phyloP scores from a whole-genome alignment of 192 early-diverging fungal species.

The Pilobolus umbonatus region DNA sequence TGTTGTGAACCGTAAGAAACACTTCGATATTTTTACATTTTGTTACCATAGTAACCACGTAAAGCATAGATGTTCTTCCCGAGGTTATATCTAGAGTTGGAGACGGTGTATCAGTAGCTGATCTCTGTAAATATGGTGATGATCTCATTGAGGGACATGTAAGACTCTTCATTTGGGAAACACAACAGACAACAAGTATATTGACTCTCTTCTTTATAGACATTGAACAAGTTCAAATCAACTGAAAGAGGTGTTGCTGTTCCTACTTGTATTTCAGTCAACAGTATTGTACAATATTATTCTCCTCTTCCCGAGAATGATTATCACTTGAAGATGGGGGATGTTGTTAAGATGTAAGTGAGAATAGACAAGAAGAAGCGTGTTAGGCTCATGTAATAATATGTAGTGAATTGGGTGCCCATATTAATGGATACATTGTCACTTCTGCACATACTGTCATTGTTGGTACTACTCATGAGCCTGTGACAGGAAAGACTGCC shows the following conservation, averaged over 20 bases:
- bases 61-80: slow-evolving; percentile 47
- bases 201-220: slow-evolving; percentile 30
- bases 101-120: slow-evolving; percentile 56
- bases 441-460: slow-evolving; percentile 80
- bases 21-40: background rate
- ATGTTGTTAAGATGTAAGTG: slow-evolving; percentile 84
- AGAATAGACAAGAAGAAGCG: no score
- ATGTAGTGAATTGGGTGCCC: slow-evolving; percentile 75
- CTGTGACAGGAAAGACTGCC: slow-evolving; percentile 44
- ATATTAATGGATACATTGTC: slow-evolving; percentile 89
- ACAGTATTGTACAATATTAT: slow-evolving; percentile 73
- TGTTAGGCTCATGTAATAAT: background rate
- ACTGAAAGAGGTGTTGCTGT: slow-evolving; percentile 74
- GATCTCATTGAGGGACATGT: slow-evolving; percentile 56
- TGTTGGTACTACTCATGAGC: slow-evolving; percentile 52
- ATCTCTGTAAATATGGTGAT: slow-evolving; percentile 66
- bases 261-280: slow-evolving; percentile 82
- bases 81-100: slow-evolving; percentile 46
- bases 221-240: slow-evolving; percentile 56
- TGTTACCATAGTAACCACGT: background rate
- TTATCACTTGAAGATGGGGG: slow-evolving; percentile 61
- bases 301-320: slow-evolving; percentile 66
- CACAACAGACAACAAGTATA: background rate
- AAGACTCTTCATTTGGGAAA: slow-evolving; percentile 12
- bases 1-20: slow-evolving; percentile 63